Evolutionary conservation across 2,329 filamentous ascomycete species (phyloP).

Genomic region (Aspergillus tanneri): DNA sequence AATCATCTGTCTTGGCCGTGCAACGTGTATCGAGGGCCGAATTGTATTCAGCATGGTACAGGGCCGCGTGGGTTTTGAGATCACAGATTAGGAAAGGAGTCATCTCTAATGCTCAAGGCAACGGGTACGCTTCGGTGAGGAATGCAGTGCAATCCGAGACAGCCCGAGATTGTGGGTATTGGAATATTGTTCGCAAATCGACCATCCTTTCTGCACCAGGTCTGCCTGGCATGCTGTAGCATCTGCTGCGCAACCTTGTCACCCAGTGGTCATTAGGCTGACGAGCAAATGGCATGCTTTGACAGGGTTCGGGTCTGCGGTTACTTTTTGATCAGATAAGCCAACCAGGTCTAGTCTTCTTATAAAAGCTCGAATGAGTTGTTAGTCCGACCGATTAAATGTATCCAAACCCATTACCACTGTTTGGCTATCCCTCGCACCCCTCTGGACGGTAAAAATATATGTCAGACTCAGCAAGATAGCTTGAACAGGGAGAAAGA

Average conservation of each 20-base stretch:
- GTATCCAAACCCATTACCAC: too few relatives aligned
- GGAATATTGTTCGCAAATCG: neutral
- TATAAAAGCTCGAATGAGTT: neutral
- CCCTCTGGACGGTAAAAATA: too few relatives aligned
- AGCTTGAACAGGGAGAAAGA: too few relatives aligned
- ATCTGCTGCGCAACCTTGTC: neutral
- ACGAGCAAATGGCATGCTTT: neutral
- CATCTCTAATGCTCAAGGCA: neutral
- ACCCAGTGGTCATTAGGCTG: neutral
- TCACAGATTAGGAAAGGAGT: slow-evolving; percentile 1
- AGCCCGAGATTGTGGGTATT: neutral
- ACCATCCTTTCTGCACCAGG: neutral
- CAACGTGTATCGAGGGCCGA: neutral
- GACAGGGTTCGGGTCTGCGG: neutral
- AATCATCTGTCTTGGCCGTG: too few relatives aligned
- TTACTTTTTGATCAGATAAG: neutral
- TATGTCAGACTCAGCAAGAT: neutral
- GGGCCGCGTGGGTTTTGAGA: slow-evolving; percentile 2
- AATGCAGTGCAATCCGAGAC: neutral
- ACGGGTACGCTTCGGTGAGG: neutral
- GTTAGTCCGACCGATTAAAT: neutral
- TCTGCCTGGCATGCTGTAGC: neutral
- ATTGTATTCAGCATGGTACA: neutral
- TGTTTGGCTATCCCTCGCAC: too few relatives aligned
- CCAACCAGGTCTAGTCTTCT: neutral